These are phyloP conservation scores for Neofusicoccum ribis DNA, from an alignment of 2,329 filamentous ascomycete species.

Conservation along the genomic window DNA sequence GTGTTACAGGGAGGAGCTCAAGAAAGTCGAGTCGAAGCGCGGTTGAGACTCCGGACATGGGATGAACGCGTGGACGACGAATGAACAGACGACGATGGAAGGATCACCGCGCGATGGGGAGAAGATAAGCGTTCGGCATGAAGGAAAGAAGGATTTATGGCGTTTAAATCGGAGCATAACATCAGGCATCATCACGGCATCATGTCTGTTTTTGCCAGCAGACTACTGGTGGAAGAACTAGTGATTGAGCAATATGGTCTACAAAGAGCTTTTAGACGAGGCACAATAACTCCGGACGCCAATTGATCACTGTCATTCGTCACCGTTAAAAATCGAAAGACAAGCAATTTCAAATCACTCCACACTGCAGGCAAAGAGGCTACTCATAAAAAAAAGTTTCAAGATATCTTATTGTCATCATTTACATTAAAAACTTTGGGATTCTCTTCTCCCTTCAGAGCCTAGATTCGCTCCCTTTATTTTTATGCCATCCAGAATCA, in stretches of 20 bases:
- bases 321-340: too few species aligned
- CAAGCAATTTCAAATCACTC: too few species aligned
- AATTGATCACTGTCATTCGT: too few species aligned
- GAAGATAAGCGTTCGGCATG: neutral
- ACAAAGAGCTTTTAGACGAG: neutral
- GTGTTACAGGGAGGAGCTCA: constrained; percentile 75
- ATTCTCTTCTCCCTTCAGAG: constrained; percentile 12
- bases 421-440: constrained; percentile 10
- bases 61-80: too few species aligned
- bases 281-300: neutral
- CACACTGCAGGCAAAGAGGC: too few species aligned
- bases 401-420: constrained; percentile 16
- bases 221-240: neutral
- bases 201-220: neutral
- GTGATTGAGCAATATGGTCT: neutral
- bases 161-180: neutral
- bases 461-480: constrained; percentile 15
- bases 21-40: constrained; percentile 67
- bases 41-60: neutral
- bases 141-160: neutral
- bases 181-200: neutral
- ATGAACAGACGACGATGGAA: neutral
- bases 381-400: neutral
- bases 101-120: neutral
- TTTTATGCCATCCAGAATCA: constrained; percentile 18